Evolutionary conservation across 2,329 filamentous ascomycete species (phyloP), one percentile per base, ranked within the genome.

Genomic region (Aschersonia sp.): DNA sequence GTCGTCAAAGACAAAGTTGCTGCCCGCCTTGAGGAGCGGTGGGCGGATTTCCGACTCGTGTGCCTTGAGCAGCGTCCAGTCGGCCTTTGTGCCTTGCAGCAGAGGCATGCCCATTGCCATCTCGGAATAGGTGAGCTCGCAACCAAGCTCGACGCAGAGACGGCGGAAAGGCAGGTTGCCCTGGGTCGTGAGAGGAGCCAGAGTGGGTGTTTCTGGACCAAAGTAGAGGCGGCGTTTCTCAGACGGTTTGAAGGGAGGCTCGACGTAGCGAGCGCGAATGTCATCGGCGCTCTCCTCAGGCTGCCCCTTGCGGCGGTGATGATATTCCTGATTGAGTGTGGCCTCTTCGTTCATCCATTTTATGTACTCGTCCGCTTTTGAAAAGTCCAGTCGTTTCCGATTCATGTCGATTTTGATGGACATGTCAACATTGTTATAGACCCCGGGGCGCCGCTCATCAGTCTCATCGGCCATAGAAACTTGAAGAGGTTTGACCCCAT

Each of bases 151-250:
- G 10, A 87, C 82, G 59, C 89, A 95, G 32, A 98, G 77, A 45
- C 92, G 79, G 48, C 92, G 83, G 70, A 95, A 98, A 1, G 92
- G 92, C 44, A 97, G 73, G 58, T 98, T 98, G 43, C 92, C 92
- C 66, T 97, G 92, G 0, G 92, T 98, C 1, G 92, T 98, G 45
- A 98, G 73, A 37, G 92, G 92, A 5, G 92, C 92, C n/a, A 98
- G 71, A 9, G 89, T 79, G 0, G 92, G 92, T 2, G 92, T 98
- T 62, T 97, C 90, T 1, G 83, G 79, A 5, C 89, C 89, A 64
- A 97, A 97, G 67, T 98, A 97, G 48, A 98, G 73, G 45, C 82
- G 80, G 49, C 92, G 79, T 70, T 98, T 98, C 68, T 98, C 92
- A 0, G 90, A 95, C 2, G 92, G 81, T 58, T 84, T 78, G 59